Base-by-base conservation (phyloP, 2,329 filamentous ascomycete genomes). In the Calycina herbarum region DNA sequence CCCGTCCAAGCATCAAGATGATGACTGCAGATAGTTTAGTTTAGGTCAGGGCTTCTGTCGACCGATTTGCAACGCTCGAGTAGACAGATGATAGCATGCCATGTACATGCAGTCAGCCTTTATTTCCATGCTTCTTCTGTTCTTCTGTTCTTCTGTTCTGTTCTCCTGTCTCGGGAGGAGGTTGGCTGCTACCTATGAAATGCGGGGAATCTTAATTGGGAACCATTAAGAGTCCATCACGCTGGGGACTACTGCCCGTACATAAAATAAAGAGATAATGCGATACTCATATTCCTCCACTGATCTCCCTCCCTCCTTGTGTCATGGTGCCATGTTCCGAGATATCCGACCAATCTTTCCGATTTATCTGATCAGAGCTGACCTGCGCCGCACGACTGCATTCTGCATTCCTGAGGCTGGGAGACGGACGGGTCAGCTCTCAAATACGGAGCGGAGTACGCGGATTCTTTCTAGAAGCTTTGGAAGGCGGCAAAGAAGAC, bases 401-500 rank as follows among this genome's bases (percentile, higher is more conserved):
- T 51, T 15, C n/a, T 51, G 45, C 45, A 51, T 51, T 15, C n/a
- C n/a, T 51, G 45, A n/a, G 40, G 40, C 40, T 42, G 40, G 5
- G 15, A 42, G 15, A 17, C 15, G 38, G 15, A 4, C 20, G 20
- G 20, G 20, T 20, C 20, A 20, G 20, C 20, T 20, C 20, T 29
- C 27, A 2, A 29, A 29, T 5, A 15, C 40, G 33, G 33, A 5
- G 4, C 8, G 45, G 20, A 51, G n/a, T 38, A 51, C 24, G 45
- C 45, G 45, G 45, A 51, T 51, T 51, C 45, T 20, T 51, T 51
- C 45, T 51, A 51, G 45, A 51, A 51, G 45, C 7, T 20, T 20
- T 7, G 17, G 45, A 51, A 51, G 45, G 45, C n/a, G n/a, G n/a
- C 17, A 51, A 11, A 10, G 45, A 51, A 51, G 45, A 24, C 45